Evolutionary conservation across 192 early-diverging fungal species (phyloP), one percentile per base, ranked within the genome.

Genomic region (Gonapodya sp.): DNA sequence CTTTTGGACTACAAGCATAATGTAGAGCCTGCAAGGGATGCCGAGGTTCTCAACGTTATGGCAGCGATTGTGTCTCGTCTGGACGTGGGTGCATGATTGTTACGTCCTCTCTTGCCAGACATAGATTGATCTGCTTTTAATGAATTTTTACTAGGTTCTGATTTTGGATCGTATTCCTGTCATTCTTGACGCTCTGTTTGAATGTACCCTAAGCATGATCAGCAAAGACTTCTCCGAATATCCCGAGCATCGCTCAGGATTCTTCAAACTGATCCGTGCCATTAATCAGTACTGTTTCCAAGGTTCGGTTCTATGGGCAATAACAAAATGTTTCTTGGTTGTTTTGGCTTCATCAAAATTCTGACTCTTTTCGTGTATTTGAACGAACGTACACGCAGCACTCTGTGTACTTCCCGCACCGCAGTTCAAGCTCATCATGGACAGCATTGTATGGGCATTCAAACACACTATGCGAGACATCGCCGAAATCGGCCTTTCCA

Each of bases 391-490:
- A 18, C n/a, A n/a, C 64, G 34, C 79, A 92, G 96, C 97, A 0
- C 86, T 96, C 73, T 86, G 97, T 80, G 90, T 90, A 73, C 86
- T 99, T 36, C 93, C 94, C 0, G 86, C 92, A 72, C 89, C 91
- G 30, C 94, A 95, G 83, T 97, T 99, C 87, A 94, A 94, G 80
- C 90, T 98, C 33, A 89, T 97, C 85, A 89, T 98, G 84, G 95
- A 97, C 89, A 95, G 95, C 81, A 92, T 98, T 79, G 94, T 98
- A 73, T 99, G 97, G 97, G 96, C 92, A 31, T 96, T 99, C 88
- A 98, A 98, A 87, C 98, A 99, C 85, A 96, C 96, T 1, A 95
- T 97, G 94, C 92, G 96, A 81, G 96, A 99, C 82, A 95, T 99
- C 85, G 93, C 95, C 72, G 97, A 99, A 79, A 85, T 92, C 73